Conservation (phyloP, 345 rosid species). For the Trapa incisa region DNA sequence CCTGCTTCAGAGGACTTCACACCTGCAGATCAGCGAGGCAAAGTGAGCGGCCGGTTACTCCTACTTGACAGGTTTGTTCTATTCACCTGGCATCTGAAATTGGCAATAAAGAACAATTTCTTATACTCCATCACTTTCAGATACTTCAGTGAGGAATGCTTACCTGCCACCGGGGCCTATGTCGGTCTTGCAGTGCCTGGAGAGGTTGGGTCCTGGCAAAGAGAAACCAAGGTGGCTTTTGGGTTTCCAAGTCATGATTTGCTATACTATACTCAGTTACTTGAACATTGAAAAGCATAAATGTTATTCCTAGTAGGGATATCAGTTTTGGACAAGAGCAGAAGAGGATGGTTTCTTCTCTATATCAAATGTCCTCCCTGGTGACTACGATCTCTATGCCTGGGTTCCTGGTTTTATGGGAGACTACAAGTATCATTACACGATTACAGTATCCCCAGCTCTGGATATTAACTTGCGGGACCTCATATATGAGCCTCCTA, state of each 20-base stretch:
- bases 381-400: slow-evolving; percentile 58
- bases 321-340: slow-evolving; percentile 75
- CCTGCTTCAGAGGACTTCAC: slow-evolving; percentile 62
- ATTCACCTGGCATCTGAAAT: background rate
- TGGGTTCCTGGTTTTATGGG: slow-evolving; percentile 75
- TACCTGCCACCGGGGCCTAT: slow-evolving; percentile 45
- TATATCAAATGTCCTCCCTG: slow-evolving; percentile 33
- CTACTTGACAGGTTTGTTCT: slow-evolving; percentile 45
- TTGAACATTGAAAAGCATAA: background rate
- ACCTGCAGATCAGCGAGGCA: slow-evolving; percentile 46
- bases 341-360: slow-evolving; percentile 49
- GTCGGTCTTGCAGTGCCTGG: slow-evolving; percentile 83
- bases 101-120: background rate
- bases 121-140: slow-evolving; percentile 11
- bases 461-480: slow-evolving; percentile 35
- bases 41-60: slow-evolving; percentile 47
- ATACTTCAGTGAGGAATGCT: slow-evolving; percentile 16
- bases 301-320: slow-evolving; percentile 36
- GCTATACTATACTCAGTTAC: background rate
- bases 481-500: slow-evolving; percentile 63
- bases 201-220: slow-evolving; percentile 88
- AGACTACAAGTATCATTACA: slow-evolving; percentile 42
- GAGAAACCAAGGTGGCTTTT: slow-evolving; percentile 53
- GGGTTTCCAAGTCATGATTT: background rate
- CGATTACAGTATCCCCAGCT: slow-evolving; percentile 37